Conservation (phyloP, 1,139 yeast species). For the Lodderomyces jiufengensis region DNA sequence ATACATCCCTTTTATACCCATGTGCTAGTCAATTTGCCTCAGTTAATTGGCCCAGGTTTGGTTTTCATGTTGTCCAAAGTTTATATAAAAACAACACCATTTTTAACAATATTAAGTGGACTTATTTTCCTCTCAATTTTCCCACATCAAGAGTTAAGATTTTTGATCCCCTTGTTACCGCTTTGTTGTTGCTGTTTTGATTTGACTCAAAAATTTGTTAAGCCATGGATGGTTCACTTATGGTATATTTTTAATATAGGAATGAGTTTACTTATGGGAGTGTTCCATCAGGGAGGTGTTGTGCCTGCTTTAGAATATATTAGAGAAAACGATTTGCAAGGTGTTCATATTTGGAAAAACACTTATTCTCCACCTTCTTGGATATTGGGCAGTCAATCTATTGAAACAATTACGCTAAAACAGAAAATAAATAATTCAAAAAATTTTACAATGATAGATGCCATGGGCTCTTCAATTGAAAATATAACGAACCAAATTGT, state of each 20-base stretch:
- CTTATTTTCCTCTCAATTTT: constrained; percentile 57
- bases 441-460: constrained; percentile 35
- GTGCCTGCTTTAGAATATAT: constrained; percentile 56
- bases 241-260: constrained; percentile 69
- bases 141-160: constrained; percentile 92
- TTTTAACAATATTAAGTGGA: constrained; percentile 62
- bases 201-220: constrained; percentile 20
- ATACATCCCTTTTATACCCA: constrained; percentile 79
- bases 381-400: constrained; percentile 51
- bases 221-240: constrained; percentile 18
- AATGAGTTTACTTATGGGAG: constrained; percentile 68
- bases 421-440: constrained; percentile 12
- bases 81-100: constrained; percentile 48
- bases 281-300: constrained; percentile 87
- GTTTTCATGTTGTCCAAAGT: constrained; percentile 31
- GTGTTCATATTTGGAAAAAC: constrained; percentile 79
- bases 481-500: constrained; percentile 19
- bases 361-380: constrained; percentile 93
- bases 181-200: constrained; percentile 63
- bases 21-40: constrained; percentile 69
- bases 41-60: constrained; percentile 72
- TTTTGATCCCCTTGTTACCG: constrained; percentile 75
- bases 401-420: constrained; percentile 17
- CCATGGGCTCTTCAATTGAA: constrained; percentile 51
- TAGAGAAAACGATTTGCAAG: constrained; percentile 7